Evolutionary conservation across 2,329 filamentous ascomycete species (phyloP).

Genomic region (Onygenales sp.): DNA sequence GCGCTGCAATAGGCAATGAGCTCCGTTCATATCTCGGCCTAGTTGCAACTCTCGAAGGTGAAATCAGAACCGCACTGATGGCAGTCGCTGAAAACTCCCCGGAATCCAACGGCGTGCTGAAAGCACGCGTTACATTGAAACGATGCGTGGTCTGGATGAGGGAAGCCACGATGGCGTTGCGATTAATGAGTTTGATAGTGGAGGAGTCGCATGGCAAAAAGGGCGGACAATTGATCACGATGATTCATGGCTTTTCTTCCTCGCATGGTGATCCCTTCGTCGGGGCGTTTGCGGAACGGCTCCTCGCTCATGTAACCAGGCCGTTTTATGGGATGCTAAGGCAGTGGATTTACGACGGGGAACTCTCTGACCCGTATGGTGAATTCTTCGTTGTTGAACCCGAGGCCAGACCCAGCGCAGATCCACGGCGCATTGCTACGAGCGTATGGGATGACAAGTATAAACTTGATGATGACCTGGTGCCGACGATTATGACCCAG

Average conservation of each 20-base stretch:
- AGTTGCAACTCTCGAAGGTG: slow-evolving; percentile 83
- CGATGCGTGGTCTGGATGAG: slow-evolving; percentile 95
- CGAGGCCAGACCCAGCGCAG: slow-evolving; percentile 43
- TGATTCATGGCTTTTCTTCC: slow-evolving; percentile 87
- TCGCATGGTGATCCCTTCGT: slow-evolving; percentile 95
- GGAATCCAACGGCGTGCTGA: slow-evolving; percentile 63
- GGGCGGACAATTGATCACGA: slow-evolving; percentile 83
- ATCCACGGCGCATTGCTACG: slow-evolving; percentile 50
- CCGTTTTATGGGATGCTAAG: slow-evolving; percentile 96
- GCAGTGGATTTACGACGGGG: slow-evolving; percentile 97
- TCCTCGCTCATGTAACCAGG: slow-evolving; percentile 75
- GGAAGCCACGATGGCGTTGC: slow-evolving; percentile 89
- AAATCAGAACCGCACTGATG: slow-evolving; percentile 74
- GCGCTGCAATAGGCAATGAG: slow-evolving; percentile 76
- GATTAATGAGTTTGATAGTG: slow-evolving; percentile 87
- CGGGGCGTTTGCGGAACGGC: slow-evolving; percentile 79
- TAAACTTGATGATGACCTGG: slow-evolving; percentile 71
- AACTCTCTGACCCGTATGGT: slow-evolving; percentile 87
- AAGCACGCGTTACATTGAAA: slow-evolving; percentile 86
- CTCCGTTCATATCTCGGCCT: slow-evolving; percentile 81
- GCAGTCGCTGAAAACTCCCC: slow-evolving; percentile 44
- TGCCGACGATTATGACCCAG: slow-evolving; percentile 83
- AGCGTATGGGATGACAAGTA: slow-evolving; percentile 99
- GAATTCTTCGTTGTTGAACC: slow-evolving; percentile 95
- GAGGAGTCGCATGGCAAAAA: slow-evolving; percentile 75